These are phyloP conservation scores for Parmelia sp. DNA, from an alignment of 495 filamentous ascomycete genomes.

Conservation along the genomic window DNA sequence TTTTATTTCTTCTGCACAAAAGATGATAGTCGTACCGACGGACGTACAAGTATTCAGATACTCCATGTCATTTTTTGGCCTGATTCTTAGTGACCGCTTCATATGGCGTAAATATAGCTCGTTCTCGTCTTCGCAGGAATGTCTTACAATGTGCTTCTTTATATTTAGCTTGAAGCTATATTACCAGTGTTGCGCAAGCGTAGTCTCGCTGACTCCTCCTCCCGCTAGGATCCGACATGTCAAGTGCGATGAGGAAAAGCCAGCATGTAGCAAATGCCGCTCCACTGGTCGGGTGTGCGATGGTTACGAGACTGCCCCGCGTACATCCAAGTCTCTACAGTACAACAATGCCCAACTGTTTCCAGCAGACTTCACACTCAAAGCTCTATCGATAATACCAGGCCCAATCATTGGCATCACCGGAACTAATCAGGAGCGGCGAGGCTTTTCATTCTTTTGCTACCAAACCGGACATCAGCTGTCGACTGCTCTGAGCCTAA, in stretches of 20 bases:
- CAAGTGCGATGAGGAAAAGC: conserved; percentile 59
- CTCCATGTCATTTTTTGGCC: neutral
- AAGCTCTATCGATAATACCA: neutral
- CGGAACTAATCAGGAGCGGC: conserved; percentile 18
- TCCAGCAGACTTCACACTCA: neutral
- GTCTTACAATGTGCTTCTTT: neutral
- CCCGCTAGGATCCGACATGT: conserved; percentile 45
- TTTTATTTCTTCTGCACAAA: neutral
- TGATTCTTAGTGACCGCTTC: neutral
- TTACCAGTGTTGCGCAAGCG: too few species aligned
- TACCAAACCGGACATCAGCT: neutral
- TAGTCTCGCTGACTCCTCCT: neutral
- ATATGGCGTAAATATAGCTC: neutral
- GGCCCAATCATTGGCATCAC: conserved; percentile 9
- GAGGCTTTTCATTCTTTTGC: conserved; percentile 23
- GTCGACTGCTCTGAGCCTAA: conserved; percentile 2
- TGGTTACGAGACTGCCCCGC: conserved; percentile 27
- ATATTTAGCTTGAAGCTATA: too few species aligned
- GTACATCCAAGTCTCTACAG: too few species aligned
- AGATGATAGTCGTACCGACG: neutral
- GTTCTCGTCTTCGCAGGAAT: neutral
- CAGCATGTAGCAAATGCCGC: conserved; percentile 49
- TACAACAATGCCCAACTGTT: neutral
- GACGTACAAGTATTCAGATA: neutral
- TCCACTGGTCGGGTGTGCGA: conserved; percentile 45